Conservation (phyloP, 2,329 filamentous ascomycete genomes). For the Talaromyces sp. region DNA sequence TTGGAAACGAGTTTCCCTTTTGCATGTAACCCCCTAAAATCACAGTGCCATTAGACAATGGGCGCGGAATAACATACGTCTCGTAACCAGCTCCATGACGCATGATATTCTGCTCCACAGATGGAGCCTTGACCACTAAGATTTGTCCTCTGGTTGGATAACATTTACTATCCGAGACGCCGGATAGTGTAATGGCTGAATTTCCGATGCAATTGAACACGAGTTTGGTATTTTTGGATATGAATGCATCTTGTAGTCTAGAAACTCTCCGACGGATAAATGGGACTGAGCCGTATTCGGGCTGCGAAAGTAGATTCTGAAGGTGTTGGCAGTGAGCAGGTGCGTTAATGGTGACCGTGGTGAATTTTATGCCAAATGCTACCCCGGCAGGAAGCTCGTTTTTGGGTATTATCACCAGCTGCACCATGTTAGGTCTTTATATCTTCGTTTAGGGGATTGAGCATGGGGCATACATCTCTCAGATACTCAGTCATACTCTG, state of each 20-base stretch:
- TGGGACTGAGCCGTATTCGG: slow-evolving; percentile 39
- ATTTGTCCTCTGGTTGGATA: slow-evolving; percentile 48
- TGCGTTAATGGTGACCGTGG: slow-evolving; percentile 43
- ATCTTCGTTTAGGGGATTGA: background rate
- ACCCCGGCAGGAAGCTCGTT: slow-evolving; percentile 35
- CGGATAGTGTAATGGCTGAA: slow-evolving; percentile 33
- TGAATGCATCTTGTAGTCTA: slow-evolving; percentile 5
- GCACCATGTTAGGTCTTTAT: background rate
- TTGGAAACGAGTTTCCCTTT: slow-evolving; percentile 53
- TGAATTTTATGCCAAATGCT: slow-evolving; percentile 42
- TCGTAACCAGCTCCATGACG: slow-evolving; percentile 62
- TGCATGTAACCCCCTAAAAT: slow-evolving; percentile 59
- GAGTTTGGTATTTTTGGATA: slow-evolving; percentile 8
- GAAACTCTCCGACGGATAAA: slow-evolving; percentile 18
- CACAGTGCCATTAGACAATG: slow-evolving; percentile 57
- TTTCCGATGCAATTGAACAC: slow-evolving; percentile 27
- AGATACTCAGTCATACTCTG: slow-evolving; percentile 42
- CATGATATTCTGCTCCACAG: slow-evolving; percentile 52
- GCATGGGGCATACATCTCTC: slow-evolving; percentile 33
- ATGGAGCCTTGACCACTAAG: slow-evolving; percentile 46
- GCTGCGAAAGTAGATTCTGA: slow-evolving; percentile 39
- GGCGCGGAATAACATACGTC: slow-evolving; percentile 62
- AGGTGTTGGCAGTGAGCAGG: slow-evolving; percentile 44
- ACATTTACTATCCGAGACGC: slow-evolving; percentile 39
- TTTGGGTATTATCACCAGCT: slow-evolving; percentile 22